These are phyloP conservation scores for Sporothrix luriei DNA, from an alignment of 2,329 filamentous ascomycete species.

Conservation along the genomic window DNA sequence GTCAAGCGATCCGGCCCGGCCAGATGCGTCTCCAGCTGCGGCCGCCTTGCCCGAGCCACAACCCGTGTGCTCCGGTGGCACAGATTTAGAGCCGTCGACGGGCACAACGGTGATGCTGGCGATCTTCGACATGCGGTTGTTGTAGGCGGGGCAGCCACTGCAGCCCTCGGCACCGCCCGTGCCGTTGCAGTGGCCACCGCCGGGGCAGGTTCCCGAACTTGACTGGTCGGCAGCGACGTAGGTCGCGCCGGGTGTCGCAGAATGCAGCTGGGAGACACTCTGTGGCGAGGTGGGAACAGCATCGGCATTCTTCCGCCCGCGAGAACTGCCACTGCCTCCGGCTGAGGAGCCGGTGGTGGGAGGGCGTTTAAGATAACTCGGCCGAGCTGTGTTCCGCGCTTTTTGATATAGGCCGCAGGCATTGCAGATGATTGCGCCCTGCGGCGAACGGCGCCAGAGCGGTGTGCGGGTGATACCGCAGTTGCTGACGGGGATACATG, in stretches of 20 bases:
- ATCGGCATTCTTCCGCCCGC: slow-evolving; percentile 49
- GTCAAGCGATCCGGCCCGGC: slow-evolving; percentile 36
- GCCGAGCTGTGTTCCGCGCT: slow-evolving; percentile 85
- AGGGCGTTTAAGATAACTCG: slow-evolving; percentile 84
- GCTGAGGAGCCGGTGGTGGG: slow-evolving; percentile 52
- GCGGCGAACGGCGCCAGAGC: slow-evolving; percentile 88
- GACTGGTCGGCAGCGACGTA: slow-evolving; percentile 78
- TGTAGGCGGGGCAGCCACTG: slow-evolving; percentile 93
- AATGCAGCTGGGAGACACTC: slow-evolving; percentile 46
- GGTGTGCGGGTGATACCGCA: slow-evolving; percentile 93
- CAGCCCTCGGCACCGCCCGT: slow-evolving; percentile 94
- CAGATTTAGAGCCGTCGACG: slow-evolving; percentile 21
- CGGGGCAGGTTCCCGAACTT: slow-evolving; percentile 85
- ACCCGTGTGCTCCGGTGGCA: neutral
- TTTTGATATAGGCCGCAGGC: slow-evolving; percentile 95
- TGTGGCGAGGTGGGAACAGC: slow-evolving; percentile 45
- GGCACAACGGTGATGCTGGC: slow-evolving; percentile 68
- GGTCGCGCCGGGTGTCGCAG: slow-evolving; percentile 58
- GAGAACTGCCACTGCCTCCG: slow-evolving; percentile 38
- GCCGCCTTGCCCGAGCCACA: slow-evolving; percentile 14
- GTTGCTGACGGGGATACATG: slow-evolving; percentile 64
- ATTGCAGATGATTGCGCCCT: slow-evolving; percentile 95
- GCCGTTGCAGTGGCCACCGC: slow-evolving; percentile 92
- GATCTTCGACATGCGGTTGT: slow-evolving; percentile 91
- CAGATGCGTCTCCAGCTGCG: neutral